Percentiles rank a stretch among this genome's conserved stretches.
These are phyloP conservation scores for Cladosporium phlei DNA, from an alignment of 2,329 filamentous ascomycete genomes.

Conservation along the genomic window DNA sequence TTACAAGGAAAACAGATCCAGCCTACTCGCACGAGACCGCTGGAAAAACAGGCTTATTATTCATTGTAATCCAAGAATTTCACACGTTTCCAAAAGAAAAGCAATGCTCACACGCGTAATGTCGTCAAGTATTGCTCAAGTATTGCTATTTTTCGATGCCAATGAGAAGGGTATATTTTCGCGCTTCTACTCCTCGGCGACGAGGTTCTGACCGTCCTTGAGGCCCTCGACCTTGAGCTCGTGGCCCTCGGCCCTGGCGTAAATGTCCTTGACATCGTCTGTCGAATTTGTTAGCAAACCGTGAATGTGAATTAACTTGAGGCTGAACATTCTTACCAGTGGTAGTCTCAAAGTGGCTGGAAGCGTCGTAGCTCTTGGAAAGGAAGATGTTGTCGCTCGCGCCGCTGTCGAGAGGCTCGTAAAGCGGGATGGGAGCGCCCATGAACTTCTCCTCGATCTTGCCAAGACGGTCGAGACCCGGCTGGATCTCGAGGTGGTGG, in stretches of 20 bases:
- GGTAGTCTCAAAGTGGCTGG: constrained; percentile 93
- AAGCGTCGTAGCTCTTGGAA: constrained; percentile 97
- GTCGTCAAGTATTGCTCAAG: not conserved
- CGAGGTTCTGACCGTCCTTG: constrained; percentile 69
- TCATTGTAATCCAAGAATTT: too few species aligned
- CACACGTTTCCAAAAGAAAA: too few species aligned
- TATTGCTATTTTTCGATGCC: not conserved
- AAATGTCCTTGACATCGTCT: constrained; percentile 94
- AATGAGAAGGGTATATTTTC: constrained; percentile 11
- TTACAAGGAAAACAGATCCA: too few species aligned
- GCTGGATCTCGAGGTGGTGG: constrained; percentile 91
- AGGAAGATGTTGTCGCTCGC: constrained; percentile 89
- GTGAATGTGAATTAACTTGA: not conserved
- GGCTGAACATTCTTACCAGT: constrained; percentile 49
- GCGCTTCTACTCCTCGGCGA: constrained; percentile 53
- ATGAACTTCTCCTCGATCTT: constrained; percentile 96
- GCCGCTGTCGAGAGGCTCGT: constrained; percentile 82
- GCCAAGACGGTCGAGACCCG: constrained; percentile 86
- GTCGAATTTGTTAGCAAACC: constrained; percentile 22
- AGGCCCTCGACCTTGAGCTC: constrained; percentile 84
- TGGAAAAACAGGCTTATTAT: too few species aligned
- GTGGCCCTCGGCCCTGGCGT: constrained; percentile 74
- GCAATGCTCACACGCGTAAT: too few species aligned
- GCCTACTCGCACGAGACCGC: too few species aligned
- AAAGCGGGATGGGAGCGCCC: constrained; percentile 86